Percentiles rank a stretch among this genome's conserved stretches.
Conservation (phyloP, 2,329 filamentous ascomycete genomes). For the Cryphonectria japonica region DNA sequence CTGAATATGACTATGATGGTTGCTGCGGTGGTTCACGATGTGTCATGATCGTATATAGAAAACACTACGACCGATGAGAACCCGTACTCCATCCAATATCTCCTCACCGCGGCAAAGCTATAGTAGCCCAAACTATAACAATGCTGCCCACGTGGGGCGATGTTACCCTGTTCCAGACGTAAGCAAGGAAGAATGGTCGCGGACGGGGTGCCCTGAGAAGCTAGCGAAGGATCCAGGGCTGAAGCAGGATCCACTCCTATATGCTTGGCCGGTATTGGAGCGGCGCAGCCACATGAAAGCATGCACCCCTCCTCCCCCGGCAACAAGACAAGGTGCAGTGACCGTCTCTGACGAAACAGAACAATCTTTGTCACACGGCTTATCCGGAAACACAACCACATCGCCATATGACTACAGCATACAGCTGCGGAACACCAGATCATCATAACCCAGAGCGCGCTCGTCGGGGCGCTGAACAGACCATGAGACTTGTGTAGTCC, state of each 20-base stretch:
- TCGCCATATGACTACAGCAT: not conserved
- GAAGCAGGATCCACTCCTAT: not conserved
- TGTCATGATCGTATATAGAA: not conserved
- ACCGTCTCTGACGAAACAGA: not conserved
- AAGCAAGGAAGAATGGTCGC: not conserved
- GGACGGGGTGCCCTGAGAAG: not conserved
- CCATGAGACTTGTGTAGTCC: not conserved
- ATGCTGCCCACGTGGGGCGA: not conserved
- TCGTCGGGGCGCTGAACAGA: not conserved
- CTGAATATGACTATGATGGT: not conserved
- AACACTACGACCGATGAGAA: no score
- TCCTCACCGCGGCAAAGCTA: not conserved
- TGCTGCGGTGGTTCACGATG: not conserved
- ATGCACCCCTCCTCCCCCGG: not conserved
- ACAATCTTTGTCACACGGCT: not conserved
- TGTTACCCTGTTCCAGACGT: not conserved
- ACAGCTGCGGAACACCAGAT: not conserved
- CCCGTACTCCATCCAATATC: not conserved
- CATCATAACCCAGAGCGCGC: not conserved
- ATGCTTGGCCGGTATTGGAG: not conserved
- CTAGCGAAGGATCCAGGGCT: conserved; percentile 1
- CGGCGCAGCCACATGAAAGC: not conserved
- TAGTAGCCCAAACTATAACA: not conserved
- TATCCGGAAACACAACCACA: not conserved
- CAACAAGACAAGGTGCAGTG: not conserved